Percentiles rank a stretch among this genome's conserved stretches.
Evolutionary conservation across 2,329 filamentous ascomycete species (phyloP).

Genomic region (Diaporthe sp.): DNA sequence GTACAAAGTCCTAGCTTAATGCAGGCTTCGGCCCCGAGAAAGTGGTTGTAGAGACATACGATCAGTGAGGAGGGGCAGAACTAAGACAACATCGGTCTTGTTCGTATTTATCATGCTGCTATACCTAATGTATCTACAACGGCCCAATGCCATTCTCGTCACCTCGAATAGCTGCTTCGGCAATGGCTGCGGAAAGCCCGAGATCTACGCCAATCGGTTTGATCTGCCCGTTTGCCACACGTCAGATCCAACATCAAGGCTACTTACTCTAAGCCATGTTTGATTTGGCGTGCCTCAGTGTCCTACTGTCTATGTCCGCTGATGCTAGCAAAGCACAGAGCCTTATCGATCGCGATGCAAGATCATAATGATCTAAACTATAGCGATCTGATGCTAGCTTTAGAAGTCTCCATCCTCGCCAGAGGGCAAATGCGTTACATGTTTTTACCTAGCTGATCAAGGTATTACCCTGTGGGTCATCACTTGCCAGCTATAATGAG

Average conservation of each 20-base stretch:
- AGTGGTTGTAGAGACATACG: not conserved
- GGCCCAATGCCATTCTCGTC: not conserved
- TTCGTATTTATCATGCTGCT: not conserved
- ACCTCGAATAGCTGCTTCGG: not conserved
- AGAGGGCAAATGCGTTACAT: not conserved
- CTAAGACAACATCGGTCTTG: not conserved
- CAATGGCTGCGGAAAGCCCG: not conserved
- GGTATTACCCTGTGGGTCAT: not conserved
- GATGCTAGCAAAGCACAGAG: not conserved
- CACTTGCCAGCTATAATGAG: not conserved
- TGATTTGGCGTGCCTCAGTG: not conserved
- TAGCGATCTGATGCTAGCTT: not conserved
- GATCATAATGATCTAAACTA: not conserved
- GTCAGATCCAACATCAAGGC: not conserved
- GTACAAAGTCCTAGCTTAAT: not conserved
- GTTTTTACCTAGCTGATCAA: not conserved
- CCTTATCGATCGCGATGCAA: not conserved
- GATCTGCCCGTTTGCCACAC: not conserved
- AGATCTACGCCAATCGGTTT: slow-evolving; percentile 1
- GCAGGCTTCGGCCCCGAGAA: not conserved
- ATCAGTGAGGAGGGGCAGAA: not conserved
- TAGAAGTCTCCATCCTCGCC: not conserved
- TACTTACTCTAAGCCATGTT: not conserved
- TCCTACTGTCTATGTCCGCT: not conserved
- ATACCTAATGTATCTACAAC: not conserved